Percentiles rank a stretch among this genome's conserved stretches.
Evolutionary conservation across 345 rosid species (phyloP).

Genomic region (Salix purpurea): DNA sequence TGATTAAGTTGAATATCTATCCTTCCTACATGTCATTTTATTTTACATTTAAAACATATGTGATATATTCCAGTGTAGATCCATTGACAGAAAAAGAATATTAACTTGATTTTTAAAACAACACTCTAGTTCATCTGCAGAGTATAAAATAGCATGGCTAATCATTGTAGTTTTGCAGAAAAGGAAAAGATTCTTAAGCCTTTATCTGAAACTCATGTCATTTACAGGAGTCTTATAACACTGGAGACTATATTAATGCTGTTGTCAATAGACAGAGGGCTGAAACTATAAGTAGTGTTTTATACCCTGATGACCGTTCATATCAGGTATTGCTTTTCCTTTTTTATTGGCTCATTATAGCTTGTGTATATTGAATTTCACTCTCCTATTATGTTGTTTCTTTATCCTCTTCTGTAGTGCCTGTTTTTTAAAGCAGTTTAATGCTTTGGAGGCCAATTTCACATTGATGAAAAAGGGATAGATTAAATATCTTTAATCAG

Average conservation of each 20-base stretch:
- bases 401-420: neutral
- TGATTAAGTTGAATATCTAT: neutral
- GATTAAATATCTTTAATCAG: neutral
- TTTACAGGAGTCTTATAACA: constrained; percentile 40
- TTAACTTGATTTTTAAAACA: neutral
- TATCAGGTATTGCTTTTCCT: constrained; percentile 31
- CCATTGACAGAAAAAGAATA: neutral
- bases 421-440: neutral
- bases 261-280: constrained; percentile 44
- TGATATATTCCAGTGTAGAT: neutral
- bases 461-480: neutral
- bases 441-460: neutral
- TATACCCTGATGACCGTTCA: constrained; percentile 46
- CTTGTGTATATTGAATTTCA: constrained; percentile 3
- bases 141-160: neutral
- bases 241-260: constrained; percentile 47
- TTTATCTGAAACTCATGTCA: neutral
- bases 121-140: neutral
- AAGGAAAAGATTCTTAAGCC: neutral
- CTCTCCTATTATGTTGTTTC: neutral
- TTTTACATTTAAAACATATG: neutral
- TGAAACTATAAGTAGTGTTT: constrained; percentile 42
- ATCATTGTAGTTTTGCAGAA: neutral
- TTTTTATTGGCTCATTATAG: constrained; percentile 1
- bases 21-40: neutral